A percentile compares a stretch with the other conserved stretches of the same genome.
phyloP scores from a whole-genome alignment of 768 basidiomycete genomes.

The Termitomyces sp. region DNA sequence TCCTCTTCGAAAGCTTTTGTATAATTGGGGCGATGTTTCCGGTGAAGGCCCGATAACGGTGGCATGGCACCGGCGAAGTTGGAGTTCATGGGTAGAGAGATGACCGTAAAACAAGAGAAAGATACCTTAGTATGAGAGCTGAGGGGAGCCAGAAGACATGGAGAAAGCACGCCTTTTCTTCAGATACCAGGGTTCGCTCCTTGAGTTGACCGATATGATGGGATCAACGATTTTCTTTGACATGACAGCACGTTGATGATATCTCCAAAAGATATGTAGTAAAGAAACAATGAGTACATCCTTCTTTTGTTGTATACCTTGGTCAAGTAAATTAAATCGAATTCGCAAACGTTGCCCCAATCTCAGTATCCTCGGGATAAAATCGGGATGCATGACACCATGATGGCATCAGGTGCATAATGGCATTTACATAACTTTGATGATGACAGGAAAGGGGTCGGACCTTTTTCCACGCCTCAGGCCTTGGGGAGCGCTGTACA shows the following conservation, averaged over 20 bases:
- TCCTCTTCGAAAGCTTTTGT: constrained; percentile 11
- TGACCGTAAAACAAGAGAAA: background rate
- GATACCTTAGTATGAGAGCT: background rate
- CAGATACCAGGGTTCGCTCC: background rate
- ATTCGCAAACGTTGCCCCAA: background rate
- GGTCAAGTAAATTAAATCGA: background rate
- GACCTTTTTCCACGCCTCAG: background rate
- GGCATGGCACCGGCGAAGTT: background rate
- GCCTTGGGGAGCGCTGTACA: background rate
- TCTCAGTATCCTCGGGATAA: background rate
- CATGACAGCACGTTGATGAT: background rate
- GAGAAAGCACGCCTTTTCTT: background rate
- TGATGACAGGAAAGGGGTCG: too few species aligned
- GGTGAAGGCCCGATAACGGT: constrained; percentile 5
- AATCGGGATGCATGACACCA: background rate
- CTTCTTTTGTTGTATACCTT: background rate
- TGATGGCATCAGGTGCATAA: background rate
- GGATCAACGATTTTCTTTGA: background rate
- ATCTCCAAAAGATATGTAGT: background rate
- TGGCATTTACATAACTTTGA: too few species aligned
- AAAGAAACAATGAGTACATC: background rate
- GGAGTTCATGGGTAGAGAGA: background rate
- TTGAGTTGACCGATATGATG: background rate
- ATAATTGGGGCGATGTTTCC: constrained; percentile 10
- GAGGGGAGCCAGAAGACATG: background rate